Base-by-base conservation (phyloP, 495 filamentous ascomycete species). In the Xylaria curta region DNA sequence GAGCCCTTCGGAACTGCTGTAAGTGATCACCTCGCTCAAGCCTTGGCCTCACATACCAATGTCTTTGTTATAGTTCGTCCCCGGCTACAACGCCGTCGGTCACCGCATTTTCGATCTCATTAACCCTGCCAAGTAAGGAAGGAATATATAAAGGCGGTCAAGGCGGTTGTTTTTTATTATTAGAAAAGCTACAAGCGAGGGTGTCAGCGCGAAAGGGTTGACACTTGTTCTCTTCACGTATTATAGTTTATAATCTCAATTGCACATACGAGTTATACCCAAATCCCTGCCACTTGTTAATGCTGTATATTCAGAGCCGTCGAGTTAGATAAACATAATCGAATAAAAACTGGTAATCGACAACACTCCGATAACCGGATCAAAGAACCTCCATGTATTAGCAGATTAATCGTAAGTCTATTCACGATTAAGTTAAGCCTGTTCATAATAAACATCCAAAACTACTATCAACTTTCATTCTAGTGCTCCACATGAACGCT, bases 81-180 rank as follows among this genome's bases (percentile, higher is more conserved):
- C 75, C 31, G 46, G 64, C 73, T 77, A 77, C 74, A 73, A 68
- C 51, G 66, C 75, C 68, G 64, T 74, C 66, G 75, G 75, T 40
- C 70, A 71, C 73, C 73, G 75, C 42, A 54, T 75, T 60, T 73
- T 77, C 66, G 75, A 77, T 64, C 28, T 61, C 38, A 15, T 69
- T 40, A 68, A 58, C 66, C 33, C 49, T 21, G 12, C 3, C 53
- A 24, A 1, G 1, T 33, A 67, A 26, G 42, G 42, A 67, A 26
- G 26, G 42, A 6, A 42, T 42, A 31, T 8, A 17, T 24, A 21
- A 28, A 66, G 1, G 62, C 9, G 42, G 38, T 5, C 31, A 51
- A 51, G 10, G 63, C 7, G 28, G 38, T 42, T 42, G 9, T 63
- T 17, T 10, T 65, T 47, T 49, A 44, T n/a, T n/a, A n/a, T 31